Base-by-base conservation (phyloP, 768 basidiomycete genomes). In the Termitomyces sp. region DNA sequence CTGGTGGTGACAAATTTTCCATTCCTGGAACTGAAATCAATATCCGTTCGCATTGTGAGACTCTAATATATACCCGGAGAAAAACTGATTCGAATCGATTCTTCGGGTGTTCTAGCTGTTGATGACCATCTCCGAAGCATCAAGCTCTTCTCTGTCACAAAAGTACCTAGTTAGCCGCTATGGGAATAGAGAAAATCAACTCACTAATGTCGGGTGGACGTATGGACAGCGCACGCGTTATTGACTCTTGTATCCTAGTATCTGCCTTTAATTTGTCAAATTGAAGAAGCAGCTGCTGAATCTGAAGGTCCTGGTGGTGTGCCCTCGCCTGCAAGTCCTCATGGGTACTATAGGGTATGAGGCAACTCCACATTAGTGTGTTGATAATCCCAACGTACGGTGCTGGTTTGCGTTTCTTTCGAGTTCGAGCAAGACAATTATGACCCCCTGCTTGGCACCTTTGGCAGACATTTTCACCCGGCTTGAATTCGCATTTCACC, bases 371-470 rank as follows among this genome's bases (percentile, higher is more conserved):
- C 36, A 16, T 44, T 13, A 1, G 15, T 44, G 18, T 39, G 55
- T 32, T 15, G 40, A 44, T 11, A 28, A 50, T 13, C 24, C 16
- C 35, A 24, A 70, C 83, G 58, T 71, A 84, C 84, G 82, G 82
- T 49, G 84, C 84, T 58, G 81, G 73, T 69, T 84, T 83, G 42
- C 84, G 79, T 67, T 83, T 85, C 73, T 86, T 86, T 58, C 84
- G 77, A 48, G 69, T 74, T 44, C 82, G 76, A 5, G 80, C 69
- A 32, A 77, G 68, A 62, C 84, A 86, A 57, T 75, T 70, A 56
- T 81, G 74, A 55, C 78, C 77, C 46, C 79, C 80, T 33, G 73
- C 71, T 57, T 76, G 79, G 61, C 84, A 86, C 24, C 84, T 73
- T 52, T 78, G 75, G 65, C 84, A 86, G 16, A 71, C 72, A 18